These are phyloP conservation scores for Bretziella fagacearum DNA, from an alignment of 2,329 filamentous ascomycete genomes.

Conservation along the genomic window DNA sequence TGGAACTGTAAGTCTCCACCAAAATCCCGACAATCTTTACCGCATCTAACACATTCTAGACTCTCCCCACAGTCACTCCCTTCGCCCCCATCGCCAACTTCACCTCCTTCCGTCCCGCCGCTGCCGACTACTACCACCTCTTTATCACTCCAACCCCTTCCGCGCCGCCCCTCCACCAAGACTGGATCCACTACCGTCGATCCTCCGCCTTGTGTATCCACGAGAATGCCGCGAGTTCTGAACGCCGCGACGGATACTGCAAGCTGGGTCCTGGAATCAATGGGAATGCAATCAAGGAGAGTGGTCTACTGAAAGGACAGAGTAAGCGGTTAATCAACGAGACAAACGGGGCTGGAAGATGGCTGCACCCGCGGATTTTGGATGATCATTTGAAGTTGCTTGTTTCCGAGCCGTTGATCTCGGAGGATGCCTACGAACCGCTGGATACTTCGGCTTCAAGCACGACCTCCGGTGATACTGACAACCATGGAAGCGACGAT, in stretches of 20 bases:
- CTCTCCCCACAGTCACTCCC: neutral
- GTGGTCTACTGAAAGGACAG: neutral
- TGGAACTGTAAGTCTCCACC: neutral
- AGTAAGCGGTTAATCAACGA: neutral
- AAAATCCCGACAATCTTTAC: neutral
- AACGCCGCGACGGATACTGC: neutral
- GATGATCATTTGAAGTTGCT: constrained; percentile 1
- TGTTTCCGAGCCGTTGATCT: neutral
- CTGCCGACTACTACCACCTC: neutral
- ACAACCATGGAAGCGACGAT: no score
- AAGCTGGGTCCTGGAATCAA: neutral
- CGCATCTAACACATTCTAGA: neutral
- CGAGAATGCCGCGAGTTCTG: neutral
- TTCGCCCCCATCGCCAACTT: neutral
- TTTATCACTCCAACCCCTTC: neutral
- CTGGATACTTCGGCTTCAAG: no score
- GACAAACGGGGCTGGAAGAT: neutral
- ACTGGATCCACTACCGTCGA: constrained; percentile 4
- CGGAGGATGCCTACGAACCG: neutral
- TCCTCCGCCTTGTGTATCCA: constrained; percentile 3
- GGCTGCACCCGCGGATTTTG: neutral
- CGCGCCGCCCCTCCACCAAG: neutral
- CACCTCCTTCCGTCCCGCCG: neutral
- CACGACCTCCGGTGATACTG: no score
- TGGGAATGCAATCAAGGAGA: neutral